Base-by-base conservation (phyloP, 2,329 filamentous ascomycete genomes). In the Epichloe glyceriae region DNA sequence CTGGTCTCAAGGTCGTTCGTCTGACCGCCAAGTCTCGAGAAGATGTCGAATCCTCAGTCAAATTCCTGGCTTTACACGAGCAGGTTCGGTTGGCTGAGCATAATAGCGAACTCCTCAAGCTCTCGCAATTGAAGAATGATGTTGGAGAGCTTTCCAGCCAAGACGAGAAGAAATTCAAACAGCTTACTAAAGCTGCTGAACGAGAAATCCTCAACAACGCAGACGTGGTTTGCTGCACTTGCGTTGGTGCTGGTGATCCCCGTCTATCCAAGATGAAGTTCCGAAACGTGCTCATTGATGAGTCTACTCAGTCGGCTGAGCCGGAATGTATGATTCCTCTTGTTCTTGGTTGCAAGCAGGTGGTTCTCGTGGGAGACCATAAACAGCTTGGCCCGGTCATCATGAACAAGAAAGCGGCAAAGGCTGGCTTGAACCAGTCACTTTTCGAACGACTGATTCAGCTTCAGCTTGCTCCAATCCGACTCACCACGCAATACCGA, bases 371-470 rank as follows among this genome's bases (percentile, higher is more conserved):
- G 41, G 93, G 93, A 64, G 93, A 98, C 64, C 93, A 98, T 69
- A 94, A 97, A 68, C 93, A 98, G 67, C 80, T 98, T 57, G 93
- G 93, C 0, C 93, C 93, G 1, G 93, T 98, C 61, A 97, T 98
- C 64, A 98, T 98, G 91, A 98, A 98, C 77, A 98, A 98, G 78
- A 97, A 97, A 70, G 93, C 93, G 14, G 93, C 93, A 54, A 97
- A 97, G 70, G 93, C 93, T 50, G 93, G 93, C 54, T 76, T 98
- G 15, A 96, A 97, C 69, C 93, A 97, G 68, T 97, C 91, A n/a
- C 76, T 98, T 10, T 98, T 98, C 62, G 93, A 98, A 71, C 88
- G 93, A 61, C 77, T 98, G 47, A 90, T 97, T 60, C 88, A 91
- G 61, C 78, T 97, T n/a, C 85, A 86, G 43, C 85, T 89, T 60